These are phyloP conservation scores for Rhizoctonia solani DNA, from an alignment of 1,284 basidiomycete species.

Conservation along the genomic window DNA sequence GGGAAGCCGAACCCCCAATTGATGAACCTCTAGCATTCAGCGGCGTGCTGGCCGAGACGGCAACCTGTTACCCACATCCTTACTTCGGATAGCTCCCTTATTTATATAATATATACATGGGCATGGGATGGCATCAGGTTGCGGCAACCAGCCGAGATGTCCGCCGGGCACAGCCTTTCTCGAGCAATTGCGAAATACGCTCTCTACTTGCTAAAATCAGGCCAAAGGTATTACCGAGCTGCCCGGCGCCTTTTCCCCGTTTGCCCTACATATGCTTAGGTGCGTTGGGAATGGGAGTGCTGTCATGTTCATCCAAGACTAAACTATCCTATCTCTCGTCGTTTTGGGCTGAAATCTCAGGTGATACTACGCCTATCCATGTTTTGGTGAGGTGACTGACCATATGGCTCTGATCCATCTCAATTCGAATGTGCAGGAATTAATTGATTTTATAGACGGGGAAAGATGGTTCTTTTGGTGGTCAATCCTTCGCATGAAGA, in stretches of 20 bases:
- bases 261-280: conserved; percentile 11
- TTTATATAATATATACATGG: background rate
- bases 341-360: background rate
- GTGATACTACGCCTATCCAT: background rate
- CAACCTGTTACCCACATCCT: too few relatives aligned
- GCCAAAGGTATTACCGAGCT: conserved; percentile 20
- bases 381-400: background rate
- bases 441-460: conserved; percentile 15
- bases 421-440: conserved; percentile 8
- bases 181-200: conserved; percentile 9
- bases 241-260: conserved; percentile 6
- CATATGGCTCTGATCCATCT: background rate
- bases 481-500: conserved; percentile 31
- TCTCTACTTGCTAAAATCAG: conserved; percentile 2
- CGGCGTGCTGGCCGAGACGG: too few relatives aligned
- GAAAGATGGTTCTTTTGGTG: conserved; percentile 30
- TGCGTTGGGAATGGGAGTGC: background rate
- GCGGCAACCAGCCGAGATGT: conserved; percentile 13
- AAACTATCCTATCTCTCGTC: background rate
- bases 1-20: background rate
- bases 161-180: conserved; percentile 22
- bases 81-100: too few relatives aligned
- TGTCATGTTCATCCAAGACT: conserved; percentile 1
- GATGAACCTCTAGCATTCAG: background rate
- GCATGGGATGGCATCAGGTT: background rate